Evolutionary conservation across 2,329 filamentous ascomycete species (phyloP).

Genomic region (Aschersonia sp.): DNA sequence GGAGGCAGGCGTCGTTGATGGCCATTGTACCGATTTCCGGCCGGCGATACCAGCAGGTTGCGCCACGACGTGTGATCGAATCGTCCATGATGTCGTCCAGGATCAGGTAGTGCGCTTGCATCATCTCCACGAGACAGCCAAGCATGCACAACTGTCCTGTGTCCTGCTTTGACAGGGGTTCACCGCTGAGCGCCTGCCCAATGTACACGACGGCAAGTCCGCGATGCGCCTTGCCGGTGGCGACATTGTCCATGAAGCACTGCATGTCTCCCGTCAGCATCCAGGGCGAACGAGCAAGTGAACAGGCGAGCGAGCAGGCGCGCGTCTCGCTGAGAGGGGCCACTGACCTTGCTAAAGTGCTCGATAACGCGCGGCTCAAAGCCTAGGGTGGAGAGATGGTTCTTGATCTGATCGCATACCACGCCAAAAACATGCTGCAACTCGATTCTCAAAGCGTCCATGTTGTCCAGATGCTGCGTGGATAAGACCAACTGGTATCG

Average conservation of each 20-base stretch:
- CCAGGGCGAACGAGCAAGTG: no score
- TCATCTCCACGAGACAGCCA: conserved; percentile 93
- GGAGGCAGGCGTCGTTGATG: conserved; percentile 96
- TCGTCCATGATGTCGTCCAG: conserved; percentile 97
- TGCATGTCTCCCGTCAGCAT: no score
- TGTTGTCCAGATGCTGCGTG: neutral
- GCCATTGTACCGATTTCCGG: conserved; percentile 83
- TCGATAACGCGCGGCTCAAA: neutral
- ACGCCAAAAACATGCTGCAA: neutral
- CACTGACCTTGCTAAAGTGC: neutral
- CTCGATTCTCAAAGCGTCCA: neutral
- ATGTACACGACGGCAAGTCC: neutral
- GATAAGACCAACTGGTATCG: no score
- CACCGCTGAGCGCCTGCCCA: neutral
- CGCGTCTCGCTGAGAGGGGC: no score
- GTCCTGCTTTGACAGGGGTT: conserved; percentile 43
- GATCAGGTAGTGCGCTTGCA: conserved; percentile 97
- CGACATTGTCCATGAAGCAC: neutral
- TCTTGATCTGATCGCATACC: neutral
- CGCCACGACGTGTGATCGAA: conserved; percentile 82
- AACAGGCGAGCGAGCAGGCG: neutral
- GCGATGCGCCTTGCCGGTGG: neutral
- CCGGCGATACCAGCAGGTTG: conserved; percentile 91
- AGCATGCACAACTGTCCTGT: conserved; percentile 78
- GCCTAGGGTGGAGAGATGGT: neutral